A percentile compares a stretch with the other conserved stretches of the same genome.
These are phyloP conservation scores for Aquilaria malaccensis DNA, from an alignment of 345 rosid genomes.

Conservation along the genomic window DNA sequence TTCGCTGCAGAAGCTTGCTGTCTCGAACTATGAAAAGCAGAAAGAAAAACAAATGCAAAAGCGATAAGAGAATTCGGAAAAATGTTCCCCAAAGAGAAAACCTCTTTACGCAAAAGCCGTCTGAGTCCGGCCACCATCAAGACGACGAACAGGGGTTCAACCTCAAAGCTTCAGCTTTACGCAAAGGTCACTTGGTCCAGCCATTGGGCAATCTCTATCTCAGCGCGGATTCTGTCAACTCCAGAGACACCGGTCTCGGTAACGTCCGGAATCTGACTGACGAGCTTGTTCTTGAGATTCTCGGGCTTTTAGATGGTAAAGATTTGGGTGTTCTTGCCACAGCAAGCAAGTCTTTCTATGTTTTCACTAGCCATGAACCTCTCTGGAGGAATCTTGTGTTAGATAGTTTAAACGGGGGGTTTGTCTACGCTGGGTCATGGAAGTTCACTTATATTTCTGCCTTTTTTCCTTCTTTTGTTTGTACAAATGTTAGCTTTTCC, in stretches of 20 bases:
- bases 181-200: slow-evolving; percentile 62
- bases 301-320: slow-evolving; percentile 51
- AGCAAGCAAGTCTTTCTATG: slow-evolving; percentile 71
- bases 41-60: slow-evolving; percentile 5
- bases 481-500: slow-evolving; percentile 3
- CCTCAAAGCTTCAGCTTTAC: slow-evolving; percentile 50
- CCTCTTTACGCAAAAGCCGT: slow-evolving; percentile 5
- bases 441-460: slow-evolving; percentile 58
- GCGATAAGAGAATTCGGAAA: slow-evolving; percentile 17
- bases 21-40: slow-evolving; percentile 19
- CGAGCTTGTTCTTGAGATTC: slow-evolving; percentile 74
- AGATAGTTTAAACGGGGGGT: slow-evolving; percentile 46
- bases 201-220: slow-evolving; percentile 84
- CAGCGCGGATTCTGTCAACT: slow-evolving; percentile 42
- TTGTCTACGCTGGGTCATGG: slow-evolving; percentile 67
- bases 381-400: slow-evolving; percentile 89
- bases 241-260: slow-evolving; percentile 81
- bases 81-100: slow-evolving; percentile 19
- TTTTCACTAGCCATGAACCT: slow-evolving; percentile 67
- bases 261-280: slow-evolving; percentile 57
- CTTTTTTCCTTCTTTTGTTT: slow-evolving; percentile 28
- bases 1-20: slow-evolving; percentile 24
- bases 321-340: slow-evolving; percentile 63
- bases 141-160: slow-evolving; percentile 43
- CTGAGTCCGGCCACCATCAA: slow-evolving; percentile 26